Evolutionary conservation across 306 rosid genomes (phyloP).

Genomic region (Casuarina equisetifolia): DNA sequence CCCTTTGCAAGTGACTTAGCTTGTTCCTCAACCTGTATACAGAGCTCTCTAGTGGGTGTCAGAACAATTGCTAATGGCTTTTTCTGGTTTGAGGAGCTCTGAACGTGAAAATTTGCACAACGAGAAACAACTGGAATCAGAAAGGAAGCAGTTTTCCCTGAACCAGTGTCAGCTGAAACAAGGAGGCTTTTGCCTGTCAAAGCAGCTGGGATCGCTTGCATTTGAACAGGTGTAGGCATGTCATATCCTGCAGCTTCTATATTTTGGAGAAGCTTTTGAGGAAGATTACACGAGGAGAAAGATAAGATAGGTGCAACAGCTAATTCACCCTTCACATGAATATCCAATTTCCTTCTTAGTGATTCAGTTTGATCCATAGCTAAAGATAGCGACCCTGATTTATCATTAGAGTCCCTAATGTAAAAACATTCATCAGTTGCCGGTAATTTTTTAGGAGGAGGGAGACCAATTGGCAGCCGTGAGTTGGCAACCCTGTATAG

Average conservation of each 20-base stretch:
- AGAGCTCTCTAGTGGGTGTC: constrained; percentile 84
- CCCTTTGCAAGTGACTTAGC: constrained; percentile 81
- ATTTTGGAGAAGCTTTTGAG: constrained; percentile 66
- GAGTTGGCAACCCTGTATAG: constrained; percentile 42
- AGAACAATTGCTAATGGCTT: constrained; percentile 70
- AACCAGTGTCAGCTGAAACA: constrained; percentile 77
- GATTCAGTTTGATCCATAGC: constrained; percentile 43
- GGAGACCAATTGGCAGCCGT: constrained; percentile 18
- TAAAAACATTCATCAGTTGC: constrained; percentile 74
- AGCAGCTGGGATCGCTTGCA: constrained; percentile 90
- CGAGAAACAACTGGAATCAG: constrained; percentile 62
- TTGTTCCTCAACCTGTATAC: constrained; percentile 73
- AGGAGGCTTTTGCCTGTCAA: constrained; percentile 65
- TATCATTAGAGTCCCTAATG: constrained; percentile 46
- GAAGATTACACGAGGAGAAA: constrained; percentile 57
- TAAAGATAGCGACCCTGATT: constrained; percentile 33
- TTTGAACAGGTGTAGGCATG: constrained; percentile 84
- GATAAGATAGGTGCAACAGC: constrained; percentile 58
- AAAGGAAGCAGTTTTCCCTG: constrained; percentile 82
- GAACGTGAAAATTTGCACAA: constrained; percentile 44
- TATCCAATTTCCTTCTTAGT: constrained; percentile 60
- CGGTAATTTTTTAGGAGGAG: constrained; percentile 42
- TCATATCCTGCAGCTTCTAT: constrained; percentile 75
- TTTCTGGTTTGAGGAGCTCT: constrained; percentile 36
- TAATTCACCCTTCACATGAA: constrained; percentile 57